Evolutionary conservation across 2,329 filamentous ascomycete genomes (phyloP).

Genomic region (Dothiorella sarmentorum): DNA sequence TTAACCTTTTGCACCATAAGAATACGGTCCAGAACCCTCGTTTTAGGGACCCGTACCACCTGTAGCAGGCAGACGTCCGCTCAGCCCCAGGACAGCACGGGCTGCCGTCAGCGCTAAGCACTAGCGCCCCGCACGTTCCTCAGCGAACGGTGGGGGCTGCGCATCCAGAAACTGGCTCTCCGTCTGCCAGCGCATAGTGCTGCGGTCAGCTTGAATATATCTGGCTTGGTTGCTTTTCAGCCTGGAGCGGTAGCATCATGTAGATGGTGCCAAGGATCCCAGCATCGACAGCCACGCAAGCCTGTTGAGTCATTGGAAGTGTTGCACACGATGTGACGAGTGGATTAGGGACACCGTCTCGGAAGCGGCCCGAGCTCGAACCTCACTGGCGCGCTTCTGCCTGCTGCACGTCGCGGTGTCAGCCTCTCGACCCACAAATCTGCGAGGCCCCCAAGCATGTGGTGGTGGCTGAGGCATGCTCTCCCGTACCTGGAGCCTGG

Average conservation of each 20-base stretch:
- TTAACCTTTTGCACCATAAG: too few species aligned
- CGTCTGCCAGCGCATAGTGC: neutral
- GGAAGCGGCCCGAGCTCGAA: neutral
- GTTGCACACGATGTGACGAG: neutral
- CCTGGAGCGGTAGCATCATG: too few species aligned
- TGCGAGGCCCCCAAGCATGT: neutral
- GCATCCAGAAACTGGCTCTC: neutral
- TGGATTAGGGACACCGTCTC: neutral
- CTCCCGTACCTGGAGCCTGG: neutral
- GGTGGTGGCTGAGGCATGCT: neutral
- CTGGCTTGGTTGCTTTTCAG: too few species aligned
- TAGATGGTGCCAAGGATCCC: too few species aligned
- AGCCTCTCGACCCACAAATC: neutral
- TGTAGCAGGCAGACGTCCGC: neutral
- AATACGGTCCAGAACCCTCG: too few species aligned
- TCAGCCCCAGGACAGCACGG: neutral
- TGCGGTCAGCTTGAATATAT: too few species aligned
- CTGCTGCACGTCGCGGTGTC: neutral
- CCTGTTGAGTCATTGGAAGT: neutral
- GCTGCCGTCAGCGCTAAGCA: too few species aligned
- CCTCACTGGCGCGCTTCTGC: neutral
- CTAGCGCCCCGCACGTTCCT: too few species aligned
- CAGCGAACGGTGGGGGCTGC: neutral
- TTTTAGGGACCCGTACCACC: too few species aligned
- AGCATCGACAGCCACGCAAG: too few species aligned